Conservation (phyloP, 345 rosid genomes). For the Gossypium stocksii region DNA sequence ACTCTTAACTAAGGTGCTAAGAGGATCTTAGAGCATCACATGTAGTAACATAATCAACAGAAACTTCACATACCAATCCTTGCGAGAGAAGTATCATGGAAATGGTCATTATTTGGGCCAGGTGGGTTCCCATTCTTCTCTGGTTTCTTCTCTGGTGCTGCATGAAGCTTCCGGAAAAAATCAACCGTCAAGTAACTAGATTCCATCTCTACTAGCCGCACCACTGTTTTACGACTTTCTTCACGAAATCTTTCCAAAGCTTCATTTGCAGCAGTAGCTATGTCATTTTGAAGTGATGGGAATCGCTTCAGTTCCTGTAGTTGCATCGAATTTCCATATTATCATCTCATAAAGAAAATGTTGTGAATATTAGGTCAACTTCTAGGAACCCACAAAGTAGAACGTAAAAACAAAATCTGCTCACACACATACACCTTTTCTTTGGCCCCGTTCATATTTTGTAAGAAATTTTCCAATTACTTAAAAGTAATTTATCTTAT, state of each 20-base stretch:
- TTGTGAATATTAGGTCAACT: neutral
- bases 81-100: slow-evolving; percentile 74
- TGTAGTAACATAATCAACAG: neutral
- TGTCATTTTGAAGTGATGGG: slow-evolving; percentile 77
- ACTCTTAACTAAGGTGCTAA: neutral
- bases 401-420: neutral
- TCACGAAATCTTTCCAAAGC: slow-evolving; percentile 91
- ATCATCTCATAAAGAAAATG: neutral
- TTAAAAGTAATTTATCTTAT: neutral
- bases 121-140: slow-evolving; percentile 62
- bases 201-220: slow-evolving; percentile 92
- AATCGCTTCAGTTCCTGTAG: slow-evolving; percentile 89
- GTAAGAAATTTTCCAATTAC: neutral
- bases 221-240: slow-evolving; percentile 82
- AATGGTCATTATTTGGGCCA: slow-evolving; percentile 55
- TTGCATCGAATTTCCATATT: neutral
- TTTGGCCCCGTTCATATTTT: neutral
- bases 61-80: slow-evolving; percentile 55
- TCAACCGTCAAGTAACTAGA: slow-evolving; percentile 96
- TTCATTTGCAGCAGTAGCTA: slow-evolving; percentile 93
- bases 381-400: slow-evolving; percentile 1
- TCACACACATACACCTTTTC: neutral
- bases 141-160: slow-evolving; percentile 77
- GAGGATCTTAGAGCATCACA: neutral
- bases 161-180: slow-evolving; percentile 87